Conservation (phyloP, 345 rosid species). For the Brassica napus region DNA sequence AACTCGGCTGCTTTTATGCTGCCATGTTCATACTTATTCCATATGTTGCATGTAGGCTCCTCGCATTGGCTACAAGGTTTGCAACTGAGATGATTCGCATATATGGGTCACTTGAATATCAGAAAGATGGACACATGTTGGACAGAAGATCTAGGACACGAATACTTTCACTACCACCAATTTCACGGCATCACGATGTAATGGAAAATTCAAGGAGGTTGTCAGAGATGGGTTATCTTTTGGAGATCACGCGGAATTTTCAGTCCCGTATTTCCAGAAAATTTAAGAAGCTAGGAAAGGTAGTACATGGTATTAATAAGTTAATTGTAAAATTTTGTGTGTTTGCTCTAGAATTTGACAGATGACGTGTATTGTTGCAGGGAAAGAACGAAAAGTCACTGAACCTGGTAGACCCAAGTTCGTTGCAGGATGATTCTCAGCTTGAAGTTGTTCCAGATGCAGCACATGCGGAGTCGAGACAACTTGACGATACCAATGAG, state of each 20-base stretch:
- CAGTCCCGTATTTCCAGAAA: slow-evolving; percentile 66
- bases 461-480: slow-evolving; percentile 42
- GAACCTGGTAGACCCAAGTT: slow-evolving; percentile 44
- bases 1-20: slow-evolving; percentile 27
- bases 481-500: slow-evolving; percentile 40
- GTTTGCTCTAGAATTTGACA: slow-evolving; percentile 25
- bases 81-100: slow-evolving; percentile 80
- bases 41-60: slow-evolving; percentile 65
- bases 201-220: slow-evolving; percentile 55
- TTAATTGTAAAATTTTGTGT: slow-evolving; percentile 11
- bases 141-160: slow-evolving; percentile 41
- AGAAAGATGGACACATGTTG: slow-evolving; percentile 47
- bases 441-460: slow-evolving; percentile 52
- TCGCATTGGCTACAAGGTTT: slow-evolving; percentile 71
- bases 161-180: slow-evolving; percentile 58
- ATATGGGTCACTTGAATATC: slow-evolving; percentile 65
- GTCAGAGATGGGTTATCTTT: slow-evolving; percentile 73
- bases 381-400: slow-evolving; percentile 51
- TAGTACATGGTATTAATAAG: slow-evolving; percentile 18
- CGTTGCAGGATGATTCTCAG: slow-evolving; percentile 58
- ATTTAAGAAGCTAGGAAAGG: slow-evolving; percentile 71
- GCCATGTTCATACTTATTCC: slow-evolving; percentile 24
- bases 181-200: slow-evolving; percentile 43
- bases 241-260: slow-evolving; percentile 80
- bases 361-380: slow-evolving; percentile 46